Evolutionary conservation across 2,329 filamentous ascomycete species (phyloP), one percentile per base, ranked within the genome.

Genomic region (Botrytis fragariae): DNA sequence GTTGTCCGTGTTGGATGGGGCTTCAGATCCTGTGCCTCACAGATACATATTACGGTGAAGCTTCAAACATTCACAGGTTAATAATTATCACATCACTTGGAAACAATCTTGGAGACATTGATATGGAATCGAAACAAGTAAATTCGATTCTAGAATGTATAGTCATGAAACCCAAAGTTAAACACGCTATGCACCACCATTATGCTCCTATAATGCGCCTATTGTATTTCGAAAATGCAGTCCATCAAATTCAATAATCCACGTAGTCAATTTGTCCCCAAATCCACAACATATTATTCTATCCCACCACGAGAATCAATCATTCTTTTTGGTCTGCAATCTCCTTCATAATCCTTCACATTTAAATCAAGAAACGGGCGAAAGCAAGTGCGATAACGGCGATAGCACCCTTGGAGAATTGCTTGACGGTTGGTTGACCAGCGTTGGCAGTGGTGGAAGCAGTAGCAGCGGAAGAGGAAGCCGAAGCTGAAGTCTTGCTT

Each of bases 351-450:
- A 16, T 25, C 18, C 35, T 42, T 25, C 37, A 42, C 10, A 42
- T 32, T 32, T 51, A 72, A 60, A 18, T 29, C 62, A 68, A 64
- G 32, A 72, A 62, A 32, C 71, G 64, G 48, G 57, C 35, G 20
- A 73, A 70, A n/a, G 57, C 64, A 61, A 73, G 54, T 62, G 71
- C 71, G 29, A 73, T n/a, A 54, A 73, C 29, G 48, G 59, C 64
- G 9, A 63, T n/a, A 25, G 42, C 71, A n/a, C 71, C 65, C 65
- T 73, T 73, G 42, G 71, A 70, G 22, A 73, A 54, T 62, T 70
- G 64, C 42, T 62, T 57, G 32, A 73, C 57, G 29, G 42, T 69
- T 61, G 54, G 48, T 35, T 48, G 64, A 51, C 42, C 64, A 44
- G 71, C 44, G 22, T 54, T 73, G 35, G 71, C 57, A 39, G 51